Evolutionary conservation across 2,329 filamentous ascomycete species (phyloP).

Genomic region (Fusarium luffae): DNA sequence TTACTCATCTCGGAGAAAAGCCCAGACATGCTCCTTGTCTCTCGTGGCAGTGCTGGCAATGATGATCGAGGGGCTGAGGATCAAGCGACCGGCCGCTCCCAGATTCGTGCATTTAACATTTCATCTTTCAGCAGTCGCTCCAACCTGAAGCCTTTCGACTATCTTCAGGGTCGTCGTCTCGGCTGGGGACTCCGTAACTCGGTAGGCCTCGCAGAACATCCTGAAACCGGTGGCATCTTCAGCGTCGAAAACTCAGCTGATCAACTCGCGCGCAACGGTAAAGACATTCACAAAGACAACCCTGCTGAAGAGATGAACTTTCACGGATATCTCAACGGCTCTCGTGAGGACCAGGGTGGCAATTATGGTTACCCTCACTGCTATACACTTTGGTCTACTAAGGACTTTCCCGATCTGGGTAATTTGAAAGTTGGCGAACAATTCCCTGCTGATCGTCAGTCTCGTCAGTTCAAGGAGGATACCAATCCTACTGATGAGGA

Average conservation of each 20-base stretch:
- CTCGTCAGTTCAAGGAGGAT: slow-evolving; percentile 43
- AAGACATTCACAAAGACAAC: slow-evolving; percentile 75
- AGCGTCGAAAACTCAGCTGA: slow-evolving; percentile 79
- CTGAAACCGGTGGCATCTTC: slow-evolving; percentile 62
- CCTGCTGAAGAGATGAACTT: slow-evolving; percentile 81
- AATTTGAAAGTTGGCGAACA: slow-evolving; percentile 60
- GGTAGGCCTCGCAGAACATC: slow-evolving; percentile 75
- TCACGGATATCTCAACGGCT: slow-evolving; percentile 66
- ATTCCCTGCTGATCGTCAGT: slow-evolving; percentile 52
- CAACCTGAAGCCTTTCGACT: slow-evolving; percentile 54
- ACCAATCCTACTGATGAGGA: slow-evolving; percentile 56
- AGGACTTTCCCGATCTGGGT: slow-evolving; percentile 54
- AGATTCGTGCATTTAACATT: slow-evolving; percentile 70
- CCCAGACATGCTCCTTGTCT: slow-evolving; percentile 70
- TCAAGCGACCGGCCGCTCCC: slow-evolving; percentile 68
- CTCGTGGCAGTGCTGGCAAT: slow-evolving; percentile 72
- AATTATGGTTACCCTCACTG: slow-evolving; percentile 80
- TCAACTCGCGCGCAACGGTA: slow-evolving; percentile 65
- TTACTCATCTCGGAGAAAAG: slow-evolving; percentile 68
- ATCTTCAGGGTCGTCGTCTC: slow-evolving; percentile 59
- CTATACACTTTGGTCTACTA: slow-evolving; percentile 72
- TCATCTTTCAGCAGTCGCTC: slow-evolving; percentile 39
- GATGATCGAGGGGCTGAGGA: slow-evolving; percentile 66
- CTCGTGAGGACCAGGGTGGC: slow-evolving; percentile 49
- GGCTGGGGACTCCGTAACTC: slow-evolving; percentile 80